phyloP scores from a whole-genome alignment of 176 grass and related monocot genomes.

The Bolboschoenus planiculmis region DNA sequence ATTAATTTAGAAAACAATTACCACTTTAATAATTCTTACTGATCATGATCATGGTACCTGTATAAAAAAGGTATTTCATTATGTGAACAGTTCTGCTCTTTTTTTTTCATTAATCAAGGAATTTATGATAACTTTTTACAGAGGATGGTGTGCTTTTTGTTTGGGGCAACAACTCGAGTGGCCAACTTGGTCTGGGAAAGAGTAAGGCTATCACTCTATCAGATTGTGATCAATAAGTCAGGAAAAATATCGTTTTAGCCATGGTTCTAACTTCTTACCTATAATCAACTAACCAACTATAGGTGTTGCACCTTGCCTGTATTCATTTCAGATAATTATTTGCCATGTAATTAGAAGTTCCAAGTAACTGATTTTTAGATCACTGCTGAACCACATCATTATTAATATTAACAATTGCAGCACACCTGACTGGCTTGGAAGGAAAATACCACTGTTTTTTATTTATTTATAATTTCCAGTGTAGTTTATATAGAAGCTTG shows the following conservation, averaged over 20 bases:
- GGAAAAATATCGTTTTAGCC: constrained; percentile 7
- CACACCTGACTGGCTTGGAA: neutral
- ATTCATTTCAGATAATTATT: constrained; percentile 8
- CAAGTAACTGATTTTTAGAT: neutral
- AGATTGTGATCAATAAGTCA: constrained; percentile 3
- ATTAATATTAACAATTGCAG: neutral
- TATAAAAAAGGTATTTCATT: neutral
- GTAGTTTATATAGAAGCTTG: neutral
- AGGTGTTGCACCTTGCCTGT: neutral
- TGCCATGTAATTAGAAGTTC: neutral
- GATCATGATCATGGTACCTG: neutral
- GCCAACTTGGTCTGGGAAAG: constrained; percentile 96
- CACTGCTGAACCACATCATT: neutral
- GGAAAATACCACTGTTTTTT: neutral
- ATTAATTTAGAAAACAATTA: neutral
- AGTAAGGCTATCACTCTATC: constrained; percentile 35
- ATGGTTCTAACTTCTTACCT: constrained; percentile 9
- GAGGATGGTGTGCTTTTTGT: constrained; percentile 67
- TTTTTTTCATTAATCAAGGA: neutral
- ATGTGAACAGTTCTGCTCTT: neutral
- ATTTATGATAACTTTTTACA: constrained; percentile 21
- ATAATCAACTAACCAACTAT: neutral
- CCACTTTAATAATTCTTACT: neutral
- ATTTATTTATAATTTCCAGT: neutral
- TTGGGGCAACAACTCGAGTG: constrained; percentile 91